Evolutionary conservation across 2,329 filamentous ascomycete genomes (phyloP).

Genomic region (Colletotrichum musae): DNA sequence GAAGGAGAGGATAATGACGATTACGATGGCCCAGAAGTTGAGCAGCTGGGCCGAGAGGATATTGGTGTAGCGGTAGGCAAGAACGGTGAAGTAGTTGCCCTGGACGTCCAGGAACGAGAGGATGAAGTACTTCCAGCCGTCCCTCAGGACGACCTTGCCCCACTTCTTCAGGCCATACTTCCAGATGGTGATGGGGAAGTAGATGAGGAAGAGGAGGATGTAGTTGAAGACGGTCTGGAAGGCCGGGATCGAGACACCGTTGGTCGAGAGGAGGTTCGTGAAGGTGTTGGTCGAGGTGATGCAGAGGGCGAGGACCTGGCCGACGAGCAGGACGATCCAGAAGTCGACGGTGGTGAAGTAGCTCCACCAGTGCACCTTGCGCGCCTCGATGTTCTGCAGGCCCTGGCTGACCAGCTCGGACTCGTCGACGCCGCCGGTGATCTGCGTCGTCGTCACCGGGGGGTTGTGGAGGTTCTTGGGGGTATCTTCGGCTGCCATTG

Average conservation of each 20-base stretch:
- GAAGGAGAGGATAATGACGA: constrained; percentile 90
- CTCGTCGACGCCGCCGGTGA: constrained; percentile 43
- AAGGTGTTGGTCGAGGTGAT: constrained; percentile 96
- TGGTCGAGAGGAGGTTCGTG: constrained; percentile 77
- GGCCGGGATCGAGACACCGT: constrained; percentile 86
- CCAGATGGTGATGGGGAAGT: constrained; percentile 84
- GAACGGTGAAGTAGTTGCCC: constrained; percentile 97
- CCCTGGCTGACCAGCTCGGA: constrained; percentile 63
- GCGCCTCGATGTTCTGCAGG: constrained; percentile 68
- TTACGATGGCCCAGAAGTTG: constrained; percentile 98
- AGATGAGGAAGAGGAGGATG: constrained; percentile 84
- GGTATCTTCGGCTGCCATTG: constrained; percentile 32
- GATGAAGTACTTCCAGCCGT: constrained; percentile 96
- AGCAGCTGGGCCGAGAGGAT: constrained; percentile 94
- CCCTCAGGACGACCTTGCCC: constrained; percentile 71
- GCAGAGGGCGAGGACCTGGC: constrained; percentile 88
- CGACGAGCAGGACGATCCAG: constrained; percentile 84
- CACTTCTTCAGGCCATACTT: constrained; percentile 83
- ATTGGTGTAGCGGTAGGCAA: constrained; percentile 94
- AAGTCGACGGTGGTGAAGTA: constrained; percentile 91
- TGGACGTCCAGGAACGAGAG: constrained; percentile 94
- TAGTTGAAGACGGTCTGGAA: constrained; percentile 99
- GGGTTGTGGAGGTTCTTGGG: constrained; percentile 21
- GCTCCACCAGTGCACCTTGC: constrained; percentile 72
- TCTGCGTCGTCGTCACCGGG: constrained; percentile 42